Conservation (phyloP, 228 moss, liverwort and hornwort species). For the Sphagnum fallax region DNA sequence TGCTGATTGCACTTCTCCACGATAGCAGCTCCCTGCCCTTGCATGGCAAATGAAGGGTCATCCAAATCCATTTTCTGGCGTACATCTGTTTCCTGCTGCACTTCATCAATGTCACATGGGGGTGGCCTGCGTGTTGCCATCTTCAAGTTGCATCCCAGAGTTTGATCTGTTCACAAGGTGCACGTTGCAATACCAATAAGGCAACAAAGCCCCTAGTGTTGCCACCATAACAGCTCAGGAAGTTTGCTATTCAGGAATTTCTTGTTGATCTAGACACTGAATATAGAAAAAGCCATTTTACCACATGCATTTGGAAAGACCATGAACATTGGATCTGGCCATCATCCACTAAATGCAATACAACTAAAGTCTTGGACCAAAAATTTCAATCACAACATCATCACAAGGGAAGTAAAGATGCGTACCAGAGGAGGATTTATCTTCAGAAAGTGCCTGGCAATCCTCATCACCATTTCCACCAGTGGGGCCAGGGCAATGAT, state of each 20-base stretch:
- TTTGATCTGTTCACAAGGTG: conserved; percentile 31
- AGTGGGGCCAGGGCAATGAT: conserved; percentile 9
- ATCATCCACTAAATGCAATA: too few species aligned
- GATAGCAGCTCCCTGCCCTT: conserved; percentile 45
- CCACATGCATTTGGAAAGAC: too few species aligned
- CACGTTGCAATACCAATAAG: too few species aligned
- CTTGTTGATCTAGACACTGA: too few species aligned
- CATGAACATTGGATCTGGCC: too few species aligned
- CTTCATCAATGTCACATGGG: not conserved
- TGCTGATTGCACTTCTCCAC: conserved; percentile 15
- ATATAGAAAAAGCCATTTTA: too few species aligned
- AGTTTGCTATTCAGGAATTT: too few species aligned
- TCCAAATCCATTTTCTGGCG: not conserved
- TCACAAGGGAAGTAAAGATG: too few species aligned
- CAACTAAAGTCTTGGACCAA: too few species aligned
- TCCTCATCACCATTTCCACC: conserved; percentile 43
- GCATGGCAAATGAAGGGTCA: conserved; percentile 8
- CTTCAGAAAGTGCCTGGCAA: conserved; percentile 43
- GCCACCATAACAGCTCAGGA: too few species aligned
- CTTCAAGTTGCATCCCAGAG: conserved; percentile 87
- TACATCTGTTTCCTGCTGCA: conserved; percentile 5
- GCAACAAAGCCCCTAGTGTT: too few species aligned
- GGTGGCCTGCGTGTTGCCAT: conserved; percentile 73
- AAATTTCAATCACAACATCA: too few species aligned
- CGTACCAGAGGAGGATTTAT: conserved; percentile 11